A percentile compares a stretch with the other conserved stretches of the same genome.
phyloP scores from a whole-genome alignment of 2,329 filamentous ascomycete genomes.

The Alternaria ventricosa region DNA sequence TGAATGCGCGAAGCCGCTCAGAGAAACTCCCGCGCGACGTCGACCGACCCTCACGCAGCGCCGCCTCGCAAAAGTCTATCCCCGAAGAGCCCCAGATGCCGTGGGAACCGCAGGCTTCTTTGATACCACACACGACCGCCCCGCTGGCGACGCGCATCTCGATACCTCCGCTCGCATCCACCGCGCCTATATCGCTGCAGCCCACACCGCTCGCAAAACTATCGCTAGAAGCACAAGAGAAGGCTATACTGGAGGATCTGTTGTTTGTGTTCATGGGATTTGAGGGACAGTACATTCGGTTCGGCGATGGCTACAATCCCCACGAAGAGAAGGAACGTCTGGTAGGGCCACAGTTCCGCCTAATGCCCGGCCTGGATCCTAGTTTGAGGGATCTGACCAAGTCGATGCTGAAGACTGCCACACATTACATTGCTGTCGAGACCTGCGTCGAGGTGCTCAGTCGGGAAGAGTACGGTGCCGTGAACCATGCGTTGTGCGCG shows the following conservation, averaged over 20 bases:
- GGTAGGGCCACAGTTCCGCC: constrained; percentile 79
- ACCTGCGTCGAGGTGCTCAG: constrained; percentile 95
- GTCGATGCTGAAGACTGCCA: constrained; percentile 93
- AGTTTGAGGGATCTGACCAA: constrained; percentile 85
- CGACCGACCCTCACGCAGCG: constrained; percentile 31
- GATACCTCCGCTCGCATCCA: constrained; percentile 66
- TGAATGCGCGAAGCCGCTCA: constrained; percentile 39
- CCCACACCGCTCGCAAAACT: constrained; percentile 73
- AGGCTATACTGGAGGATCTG: constrained; percentile 85
- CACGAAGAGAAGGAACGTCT: constrained; percentile 85
- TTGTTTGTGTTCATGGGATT: constrained; percentile 98
- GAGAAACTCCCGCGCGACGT: constrained; percentile 39
- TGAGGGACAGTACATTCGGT: constrained; percentile 96
- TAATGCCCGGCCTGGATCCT: constrained; percentile 84
- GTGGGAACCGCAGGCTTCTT: constrained; percentile 82
- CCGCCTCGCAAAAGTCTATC: constrained; percentile 27
- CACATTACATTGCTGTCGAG: constrained; percentile 89
- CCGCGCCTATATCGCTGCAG: constrained; percentile 72
- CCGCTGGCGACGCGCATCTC: constrained; percentile 76
- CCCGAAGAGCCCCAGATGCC: constrained; percentile 45
- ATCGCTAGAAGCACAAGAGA: constrained; percentile 82
- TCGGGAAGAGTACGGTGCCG: constrained; percentile 87
- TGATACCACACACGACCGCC: constrained; percentile 72
- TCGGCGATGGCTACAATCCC: constrained; percentile 81
- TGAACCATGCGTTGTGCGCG: constrained; percentile 96